Evolutionary conservation across 2,329 filamentous ascomycete species (phyloP).

Genomic region (Aspergillus unguis): DNA sequence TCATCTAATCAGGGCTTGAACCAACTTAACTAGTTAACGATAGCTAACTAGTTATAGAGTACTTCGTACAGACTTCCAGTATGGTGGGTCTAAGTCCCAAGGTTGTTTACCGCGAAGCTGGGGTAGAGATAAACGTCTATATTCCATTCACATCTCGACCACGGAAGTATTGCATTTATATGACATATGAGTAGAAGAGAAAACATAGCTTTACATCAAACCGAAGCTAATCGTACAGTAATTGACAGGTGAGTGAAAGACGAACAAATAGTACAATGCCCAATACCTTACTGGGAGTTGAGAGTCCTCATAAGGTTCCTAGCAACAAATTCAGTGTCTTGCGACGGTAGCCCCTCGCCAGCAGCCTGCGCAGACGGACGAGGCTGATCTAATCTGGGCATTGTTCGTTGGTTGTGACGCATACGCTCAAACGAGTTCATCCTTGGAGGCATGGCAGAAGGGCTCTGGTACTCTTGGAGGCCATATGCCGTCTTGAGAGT

Average conservation of each 20-base stretch:
- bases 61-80: too few relatives aligned
- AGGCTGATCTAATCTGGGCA: conserved; percentile 32
- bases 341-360: conserved; percentile 11
- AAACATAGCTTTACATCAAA: conserved; percentile 24
- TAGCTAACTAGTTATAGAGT: too few relatives aligned
- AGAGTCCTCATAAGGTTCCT: conserved; percentile 31
- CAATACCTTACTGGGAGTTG: conserved; percentile 16
- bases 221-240: conserved; percentile 35
- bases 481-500: conserved; percentile 35
- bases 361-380: conserved; percentile 8
- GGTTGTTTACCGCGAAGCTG: too few relatives aligned
- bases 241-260: conserved; percentile 1
- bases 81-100: too few relatives aligned
- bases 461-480: conserved; percentile 34
- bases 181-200: conserved; percentile 19
- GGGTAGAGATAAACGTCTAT: too few relatives aligned
- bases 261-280: not conserved
- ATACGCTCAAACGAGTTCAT: conserved; percentile 25
- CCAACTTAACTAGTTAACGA: not conserved
- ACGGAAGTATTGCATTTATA: conserved; percentile 18
- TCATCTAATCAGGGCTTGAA: not conserved
- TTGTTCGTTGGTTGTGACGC: conserved; percentile 22
- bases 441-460: conserved; percentile 15
- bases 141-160: too few relatives aligned
- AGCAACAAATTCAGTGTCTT: conserved; percentile 29